These are phyloP conservation scores for Oxyria digyna DNA, from an alignment of 148 eudicot species.

Conservation along the genomic window DNA sequence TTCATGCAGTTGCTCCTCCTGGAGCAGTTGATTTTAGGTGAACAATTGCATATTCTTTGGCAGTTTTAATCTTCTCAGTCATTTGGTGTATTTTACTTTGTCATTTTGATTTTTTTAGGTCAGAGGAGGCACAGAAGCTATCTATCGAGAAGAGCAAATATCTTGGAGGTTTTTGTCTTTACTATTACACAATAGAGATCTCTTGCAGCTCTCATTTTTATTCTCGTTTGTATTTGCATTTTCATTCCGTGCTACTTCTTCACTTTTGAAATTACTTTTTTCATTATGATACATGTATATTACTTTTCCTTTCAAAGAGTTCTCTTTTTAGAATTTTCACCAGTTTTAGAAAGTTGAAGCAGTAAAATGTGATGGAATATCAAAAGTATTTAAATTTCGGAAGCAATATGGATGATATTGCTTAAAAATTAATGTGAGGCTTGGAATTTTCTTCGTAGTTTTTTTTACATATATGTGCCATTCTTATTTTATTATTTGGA, in stretches of 20 bases:
- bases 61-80: neutral
- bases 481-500: neutral
- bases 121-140: conserved; percentile 80
- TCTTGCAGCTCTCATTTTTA: neutral
- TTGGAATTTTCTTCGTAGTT: too few species aligned
- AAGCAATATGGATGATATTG: neutral
- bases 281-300: neutral
- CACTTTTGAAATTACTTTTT: neutral
- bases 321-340: neutral
- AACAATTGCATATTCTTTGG: conserved; percentile 4
- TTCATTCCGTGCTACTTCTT: neutral
- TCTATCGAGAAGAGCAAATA: conserved; percentile 99
- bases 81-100: neutral
- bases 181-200: neutral
- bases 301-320: neutral
- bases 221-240: neutral
- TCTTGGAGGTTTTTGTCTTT: conserved; percentile 70
- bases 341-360: neutral
- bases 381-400: too few species aligned
- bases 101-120: conserved; percentile 22
- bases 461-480: too few species aligned
- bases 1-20: conserved; percentile 98
- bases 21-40: conserved; percentile 69
- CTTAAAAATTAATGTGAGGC: neutral
- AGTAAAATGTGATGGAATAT: too few species aligned